Evolutionary conservation across 371 early-diverging fungal genomes (phyloP).

Genomic region (Catenaria anguillulae): DNA sequence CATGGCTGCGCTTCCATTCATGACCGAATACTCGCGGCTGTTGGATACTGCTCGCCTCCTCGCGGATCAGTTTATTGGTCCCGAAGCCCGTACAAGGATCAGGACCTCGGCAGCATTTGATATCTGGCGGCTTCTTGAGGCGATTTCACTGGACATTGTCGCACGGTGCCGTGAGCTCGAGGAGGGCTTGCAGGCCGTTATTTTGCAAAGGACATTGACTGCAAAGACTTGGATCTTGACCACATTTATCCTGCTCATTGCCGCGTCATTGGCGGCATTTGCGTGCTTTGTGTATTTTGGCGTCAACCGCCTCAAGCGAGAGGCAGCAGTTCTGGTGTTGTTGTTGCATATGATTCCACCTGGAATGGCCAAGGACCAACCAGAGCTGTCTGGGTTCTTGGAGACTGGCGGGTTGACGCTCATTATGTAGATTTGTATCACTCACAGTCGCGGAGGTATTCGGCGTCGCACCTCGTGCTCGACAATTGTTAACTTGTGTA

Average conservation of each 20-base stretch:
- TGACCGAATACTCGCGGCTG: background rate
- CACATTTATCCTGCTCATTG: background rate
- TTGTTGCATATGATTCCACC: background rate
- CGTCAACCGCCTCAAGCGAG: background rate
- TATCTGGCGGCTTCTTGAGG: background rate
- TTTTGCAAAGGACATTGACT: background rate
- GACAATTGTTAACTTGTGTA: no score
- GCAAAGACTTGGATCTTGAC: background rate
- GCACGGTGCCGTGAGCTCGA: background rate
- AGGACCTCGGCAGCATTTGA: background rate
- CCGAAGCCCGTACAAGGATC: no score
- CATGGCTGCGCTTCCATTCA: background rate
- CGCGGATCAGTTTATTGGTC: background rate
- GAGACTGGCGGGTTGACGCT: background rate
- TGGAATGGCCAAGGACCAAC: background rate
- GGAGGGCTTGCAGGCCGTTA: background rate
- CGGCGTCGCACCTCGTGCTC: no score
- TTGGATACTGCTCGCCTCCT: background rate
- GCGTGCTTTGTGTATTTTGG: background rate
- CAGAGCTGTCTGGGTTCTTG: background rate
- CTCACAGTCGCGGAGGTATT: no score
- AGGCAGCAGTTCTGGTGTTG: background rate
- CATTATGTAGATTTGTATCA: no score
- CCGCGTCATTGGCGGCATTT: background rate
- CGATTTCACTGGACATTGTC: background rate